Conservation (phyloP, 2,329 filamentous ascomycete species). For the Stromatinia cepivora region DNA sequence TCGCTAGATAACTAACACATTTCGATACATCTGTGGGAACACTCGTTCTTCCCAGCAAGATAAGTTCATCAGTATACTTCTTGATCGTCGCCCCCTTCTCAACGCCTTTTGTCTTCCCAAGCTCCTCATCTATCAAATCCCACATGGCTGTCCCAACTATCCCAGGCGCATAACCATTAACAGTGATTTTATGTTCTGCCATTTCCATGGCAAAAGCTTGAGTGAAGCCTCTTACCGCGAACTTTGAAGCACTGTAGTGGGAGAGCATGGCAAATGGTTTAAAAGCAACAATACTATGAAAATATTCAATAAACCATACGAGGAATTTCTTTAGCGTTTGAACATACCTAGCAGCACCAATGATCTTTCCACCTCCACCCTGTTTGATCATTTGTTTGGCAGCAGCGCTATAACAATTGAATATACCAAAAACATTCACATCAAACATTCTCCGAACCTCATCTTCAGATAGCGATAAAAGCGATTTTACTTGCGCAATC, state of each 20-base stretch:
- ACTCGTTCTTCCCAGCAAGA: conserved; percentile 57
- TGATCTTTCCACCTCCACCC: conserved; percentile 45
- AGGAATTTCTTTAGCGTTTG: neutral
- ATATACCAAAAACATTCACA: conserved; percentile 65
- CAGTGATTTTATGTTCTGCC: conserved; percentile 64
- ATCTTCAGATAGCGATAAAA: conserved; percentile 36
- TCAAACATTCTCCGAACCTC: conserved; percentile 54
- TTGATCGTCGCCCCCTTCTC: conserved; percentile 56
- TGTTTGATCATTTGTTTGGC: conserved; percentile 66
- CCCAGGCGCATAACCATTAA: conserved; percentile 65
- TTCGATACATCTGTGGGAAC: conserved; percentile 63
- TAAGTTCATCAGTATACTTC: conserved; percentile 54
- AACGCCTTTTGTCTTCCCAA: conserved; percentile 53
- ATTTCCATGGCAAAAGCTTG: conserved; percentile 68
- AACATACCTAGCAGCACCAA: conserved; percentile 37
- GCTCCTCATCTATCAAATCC: conserved; percentile 64
- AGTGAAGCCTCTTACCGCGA: conserved; percentile 64
- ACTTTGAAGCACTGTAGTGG: conserved; percentile 66
- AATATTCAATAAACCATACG: conserved; percentile 6
- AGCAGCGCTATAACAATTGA: conserved; percentile 63
- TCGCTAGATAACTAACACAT: conserved; percentile 61
- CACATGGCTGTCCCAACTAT: conserved; percentile 69
- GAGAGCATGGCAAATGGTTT: conserved; percentile 59
- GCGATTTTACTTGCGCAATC: conserved; percentile 37
- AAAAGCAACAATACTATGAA: conserved; percentile 54